Conservation (phyloP, 2,329 filamentous ascomycete species). For the Mollisia scopiformis region DNA sequence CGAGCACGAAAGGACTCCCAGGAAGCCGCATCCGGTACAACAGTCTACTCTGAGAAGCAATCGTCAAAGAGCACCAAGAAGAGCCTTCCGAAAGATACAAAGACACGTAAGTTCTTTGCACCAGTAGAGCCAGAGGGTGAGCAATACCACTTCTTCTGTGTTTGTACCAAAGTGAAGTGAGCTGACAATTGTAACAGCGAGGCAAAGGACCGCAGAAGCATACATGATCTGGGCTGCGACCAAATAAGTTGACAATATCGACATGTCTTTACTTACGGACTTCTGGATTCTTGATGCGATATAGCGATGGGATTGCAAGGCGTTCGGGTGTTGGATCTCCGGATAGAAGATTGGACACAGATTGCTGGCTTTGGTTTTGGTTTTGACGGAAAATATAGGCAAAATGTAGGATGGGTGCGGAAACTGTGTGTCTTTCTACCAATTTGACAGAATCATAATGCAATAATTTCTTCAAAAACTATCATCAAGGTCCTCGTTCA, state of each 20-base stretch:
- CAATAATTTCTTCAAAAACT: slow-evolving; percentile 43
- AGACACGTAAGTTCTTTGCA: slow-evolving; percentile 19
- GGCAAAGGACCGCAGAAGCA: slow-evolving; percentile 28
- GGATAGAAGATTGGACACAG: not conserved
- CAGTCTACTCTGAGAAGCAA: slow-evolving; percentile 4
- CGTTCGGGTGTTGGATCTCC: slow-evolving; percentile 6
- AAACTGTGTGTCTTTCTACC: not conserved
- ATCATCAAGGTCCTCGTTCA: slow-evolving; percentile 64
- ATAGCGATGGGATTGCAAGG: slow-evolving; percentile 10
- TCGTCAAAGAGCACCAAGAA: slow-evolving; percentile 16
- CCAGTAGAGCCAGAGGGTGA: slow-evolving; percentile 18
- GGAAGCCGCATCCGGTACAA: not conserved
- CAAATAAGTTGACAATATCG: slow-evolving; percentile 6
- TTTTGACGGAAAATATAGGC: not conserved
- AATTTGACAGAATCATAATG: not conserved
- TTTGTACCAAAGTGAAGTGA: slow-evolving; percentile 4
- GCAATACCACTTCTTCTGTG: too few relatives aligned
- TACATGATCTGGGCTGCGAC: slow-evolving; percentile 27
- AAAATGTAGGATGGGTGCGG: not conserved
- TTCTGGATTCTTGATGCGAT: slow-evolving; percentile 7
- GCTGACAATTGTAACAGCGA: slow-evolving; percentile 20
- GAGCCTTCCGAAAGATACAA: slow-evolving; percentile 10
- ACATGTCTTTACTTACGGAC: not conserved
- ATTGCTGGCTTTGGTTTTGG: not conserved
- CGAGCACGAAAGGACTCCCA: slow-evolving; percentile 15